Evolutionary conservation across 1,284 basidiomycete species (phyloP).

Genomic region (Sanghuangporus sanghuang): DNA sequence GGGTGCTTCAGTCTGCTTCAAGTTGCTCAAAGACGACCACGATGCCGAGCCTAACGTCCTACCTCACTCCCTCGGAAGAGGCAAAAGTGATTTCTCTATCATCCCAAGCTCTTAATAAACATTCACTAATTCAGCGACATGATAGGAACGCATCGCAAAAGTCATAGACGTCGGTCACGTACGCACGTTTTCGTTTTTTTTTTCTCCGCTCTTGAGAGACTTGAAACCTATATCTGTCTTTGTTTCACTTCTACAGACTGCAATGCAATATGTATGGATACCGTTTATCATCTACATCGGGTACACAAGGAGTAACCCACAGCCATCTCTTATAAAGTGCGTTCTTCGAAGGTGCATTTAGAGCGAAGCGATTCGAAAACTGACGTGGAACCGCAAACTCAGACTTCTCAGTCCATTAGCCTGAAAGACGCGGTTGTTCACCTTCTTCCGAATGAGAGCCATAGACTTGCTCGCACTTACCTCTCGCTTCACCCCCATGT

Average conservation of each 20-base stretch:
- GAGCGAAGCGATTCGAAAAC: neutral
- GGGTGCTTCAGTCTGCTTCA: constrained; percentile 21
- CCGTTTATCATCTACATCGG: constrained; percentile 92
- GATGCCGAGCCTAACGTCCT: constrained; percentile 45
- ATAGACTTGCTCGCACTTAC: constrained; percentile 16
- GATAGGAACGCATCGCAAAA: constrained; percentile 74
- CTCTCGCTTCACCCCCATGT: constrained; percentile 17
- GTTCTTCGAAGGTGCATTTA: constrained; percentile 29
- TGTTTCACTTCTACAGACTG: constrained; percentile 47
- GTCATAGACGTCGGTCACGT: constrained; percentile 76
- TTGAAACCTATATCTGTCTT: constrained; percentile 2
- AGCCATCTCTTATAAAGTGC: constrained; percentile 91
- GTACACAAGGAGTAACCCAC: constrained; percentile 83
- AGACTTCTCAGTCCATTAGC: constrained; percentile 89
- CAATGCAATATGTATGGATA: constrained; percentile 90
- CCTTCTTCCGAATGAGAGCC: constrained; percentile 1
- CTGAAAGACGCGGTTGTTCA: constrained; percentile 36
- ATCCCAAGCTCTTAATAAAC: neutral
- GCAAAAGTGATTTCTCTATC: constrained; percentile 52
- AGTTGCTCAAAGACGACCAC: constrained; percentile 27
- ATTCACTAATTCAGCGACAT: neutral
- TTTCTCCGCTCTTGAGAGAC: neutral
- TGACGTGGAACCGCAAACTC: constrained; percentile 18
- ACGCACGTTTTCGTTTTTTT: constrained; percentile 29
- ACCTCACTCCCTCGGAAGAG: constrained; percentile 55